Conservation (phyloP, 106 monocot genomes). For the Acanthochlamys bracteata region DNA sequence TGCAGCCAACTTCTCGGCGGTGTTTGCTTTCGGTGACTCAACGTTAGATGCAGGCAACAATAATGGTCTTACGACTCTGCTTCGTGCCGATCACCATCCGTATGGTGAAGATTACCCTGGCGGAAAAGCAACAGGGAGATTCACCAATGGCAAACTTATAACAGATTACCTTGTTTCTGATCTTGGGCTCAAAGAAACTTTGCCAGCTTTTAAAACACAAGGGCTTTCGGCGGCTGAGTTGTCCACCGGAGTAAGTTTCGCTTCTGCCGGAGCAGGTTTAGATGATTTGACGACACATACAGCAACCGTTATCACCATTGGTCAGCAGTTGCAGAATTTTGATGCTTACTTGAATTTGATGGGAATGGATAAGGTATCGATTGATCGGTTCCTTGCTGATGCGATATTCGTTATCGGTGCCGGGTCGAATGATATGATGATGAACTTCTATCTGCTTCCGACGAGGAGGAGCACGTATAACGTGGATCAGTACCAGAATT, state of each 20-base stretch:
- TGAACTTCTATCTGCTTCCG: conserved; percentile 13
- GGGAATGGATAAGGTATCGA: neutral
- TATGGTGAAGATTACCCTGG: conserved; percentile 33
- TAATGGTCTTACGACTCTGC: conserved; percentile 14
- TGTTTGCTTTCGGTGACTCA: conserved; percentile 50
- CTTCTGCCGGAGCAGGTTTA: conserved; percentile 38
- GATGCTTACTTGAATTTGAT: conserved; percentile 12
- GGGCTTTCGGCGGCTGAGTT: conserved; percentile 9
- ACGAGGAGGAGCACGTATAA: neutral
- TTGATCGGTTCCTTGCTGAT: neutral
- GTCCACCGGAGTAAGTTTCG: conserved; percentile 41
- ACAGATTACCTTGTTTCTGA: conserved; percentile 20
- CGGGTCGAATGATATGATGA: conserved; percentile 33
- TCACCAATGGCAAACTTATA: conserved; percentile 28
- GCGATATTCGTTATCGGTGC: conserved; percentile 17
- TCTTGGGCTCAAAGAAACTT: conserved; percentile 16
- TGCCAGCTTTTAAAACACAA: conserved; percentile 21
- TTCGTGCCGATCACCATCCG: conserved; percentile 34
- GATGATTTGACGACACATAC: conserved; percentile 26
- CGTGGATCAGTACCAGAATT: conserved; percentile 18
- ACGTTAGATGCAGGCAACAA: conserved; percentile 48
- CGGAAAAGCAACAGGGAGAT: conserved; percentile 27
- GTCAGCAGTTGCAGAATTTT: conserved; percentile 21
- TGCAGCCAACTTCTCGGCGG: conserved; percentile 14
- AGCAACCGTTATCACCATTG: conserved; percentile 13